Base-by-base conservation (phyloP, 805 yeast species). In the Vanderwaltozyma tropicalis region DNA sequence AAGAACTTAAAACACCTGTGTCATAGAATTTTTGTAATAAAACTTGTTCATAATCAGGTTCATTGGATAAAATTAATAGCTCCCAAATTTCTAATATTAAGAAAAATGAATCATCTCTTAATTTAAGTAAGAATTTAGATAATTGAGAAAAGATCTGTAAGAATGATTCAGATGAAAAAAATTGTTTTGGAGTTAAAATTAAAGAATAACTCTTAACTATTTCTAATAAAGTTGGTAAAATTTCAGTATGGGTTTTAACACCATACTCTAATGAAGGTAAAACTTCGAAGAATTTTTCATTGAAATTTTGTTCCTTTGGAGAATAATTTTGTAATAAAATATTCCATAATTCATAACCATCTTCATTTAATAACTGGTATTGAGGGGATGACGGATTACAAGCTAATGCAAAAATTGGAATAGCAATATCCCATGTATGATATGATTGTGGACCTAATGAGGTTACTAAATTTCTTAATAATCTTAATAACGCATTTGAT, bases 321-420 rank as follows among this genome's bases (percentile, higher is more conserved):
- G 89, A 83, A 37, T 72, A 71, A 43, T 77, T 76, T 44, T 75
- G 82, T 36, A 86, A 54, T 2, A 82, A 55, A 1, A 79, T 67
- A n/a, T 72, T 64, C 95, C 95, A 86, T 30, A 88, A 64, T 40
- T 85, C 94, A 52, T 74, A 76, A 0, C 94, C 95, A 61, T 88
- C 96, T 53, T 88, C 96, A 15, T 80, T 69, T 9, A 88, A 57
- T 37, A 83, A 63, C 2, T 72, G 62, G 41, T 74, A 71, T 37
- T 63, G 66, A 17, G 69, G 69, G 0, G 86, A 72, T 16, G 65
- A 63, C 1, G 78, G 70, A 45, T 83, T 76, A 49, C 92, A 79
- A 33, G 80, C 72, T 7, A 66, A 59, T 11, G 64, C 61, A 19
- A 87, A 67, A 41, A 85, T 61, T 0, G 94, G 92, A 11, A 84